These are phyloP conservation scores for Sclerotinia subarctica DNA, from an alignment of 2,329 filamentous ascomycete species.

Conservation along the genomic window DNA sequence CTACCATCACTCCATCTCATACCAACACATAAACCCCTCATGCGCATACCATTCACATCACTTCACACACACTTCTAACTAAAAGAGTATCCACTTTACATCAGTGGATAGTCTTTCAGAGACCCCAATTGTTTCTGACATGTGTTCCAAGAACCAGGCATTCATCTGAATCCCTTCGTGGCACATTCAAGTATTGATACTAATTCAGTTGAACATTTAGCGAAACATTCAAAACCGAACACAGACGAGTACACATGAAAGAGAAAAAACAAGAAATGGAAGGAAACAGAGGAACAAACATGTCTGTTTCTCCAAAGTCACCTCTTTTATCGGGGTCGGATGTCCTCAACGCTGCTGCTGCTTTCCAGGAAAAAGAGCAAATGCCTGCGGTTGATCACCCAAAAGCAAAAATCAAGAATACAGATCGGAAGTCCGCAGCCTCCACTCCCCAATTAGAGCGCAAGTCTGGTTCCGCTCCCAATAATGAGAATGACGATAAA, in stretches of 20 bases:
- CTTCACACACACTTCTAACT: not conserved
- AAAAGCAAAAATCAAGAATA: not conserved
- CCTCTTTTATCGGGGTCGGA: not conserved
- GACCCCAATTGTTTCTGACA: not conserved
- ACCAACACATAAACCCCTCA: too few relatives aligned
- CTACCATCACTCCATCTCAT: not conserved
- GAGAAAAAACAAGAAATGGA: not conserved
- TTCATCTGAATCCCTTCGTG: not conserved
- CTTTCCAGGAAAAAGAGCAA: not conserved
- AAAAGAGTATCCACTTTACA: not conserved
- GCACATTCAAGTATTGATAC: not conserved
- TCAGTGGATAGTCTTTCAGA: not conserved
- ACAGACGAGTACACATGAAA: not conserved
- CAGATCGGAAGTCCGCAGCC: not conserved
- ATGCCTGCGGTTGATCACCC: not conserved
- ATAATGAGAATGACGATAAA: not conserved
- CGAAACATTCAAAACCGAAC: not conserved
- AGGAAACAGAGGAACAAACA: not conserved
- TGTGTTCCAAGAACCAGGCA: not conserved
- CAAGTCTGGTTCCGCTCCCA: accelerated
- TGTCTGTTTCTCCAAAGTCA: not conserved
- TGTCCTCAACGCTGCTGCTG: not conserved
- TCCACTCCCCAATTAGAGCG: not conserved
- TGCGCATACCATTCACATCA: not conserved
- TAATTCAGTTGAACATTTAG: not conserved